These are phyloP conservation scores for Farysia itapuensis DNA, from an alignment of 1,284 basidiomycete genomes.

Conservation along the genomic window DNA sequence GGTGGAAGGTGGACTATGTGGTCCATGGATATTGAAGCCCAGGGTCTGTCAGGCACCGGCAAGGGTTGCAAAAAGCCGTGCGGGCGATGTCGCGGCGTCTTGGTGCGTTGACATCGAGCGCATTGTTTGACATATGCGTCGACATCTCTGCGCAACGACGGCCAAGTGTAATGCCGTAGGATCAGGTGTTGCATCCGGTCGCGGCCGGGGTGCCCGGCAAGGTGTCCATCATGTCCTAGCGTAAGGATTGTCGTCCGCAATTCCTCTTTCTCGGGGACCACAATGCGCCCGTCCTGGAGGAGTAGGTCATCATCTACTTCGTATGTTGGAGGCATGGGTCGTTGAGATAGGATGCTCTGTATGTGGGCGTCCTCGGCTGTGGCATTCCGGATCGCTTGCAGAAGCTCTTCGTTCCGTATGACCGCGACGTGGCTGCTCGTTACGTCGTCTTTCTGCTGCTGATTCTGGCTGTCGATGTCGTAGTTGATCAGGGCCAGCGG, in stretches of 20 bases:
- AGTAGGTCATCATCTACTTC: not conserved
- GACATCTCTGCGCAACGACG: slow-evolving; percentile 56
- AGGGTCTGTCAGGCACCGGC: slow-evolving; percentile 60
- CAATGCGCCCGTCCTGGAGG: not conserved
- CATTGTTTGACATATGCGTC: slow-evolving; percentile 61
- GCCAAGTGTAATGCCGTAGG: slow-evolving; percentile 60
- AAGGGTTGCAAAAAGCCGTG: slow-evolving; percentile 61
- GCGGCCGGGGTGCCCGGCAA: slow-evolving; percentile 2
- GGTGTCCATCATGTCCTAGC: not conserved
- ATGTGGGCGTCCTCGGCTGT: too few relatives aligned
- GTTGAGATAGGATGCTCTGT: too few relatives aligned
- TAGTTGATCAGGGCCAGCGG: not conserved
- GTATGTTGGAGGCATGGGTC: too few relatives aligned
- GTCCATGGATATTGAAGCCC: slow-evolving; percentile 63
- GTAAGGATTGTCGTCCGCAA: not conserved
- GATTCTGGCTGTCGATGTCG: too few relatives aligned
- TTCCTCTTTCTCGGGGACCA: not conserved
- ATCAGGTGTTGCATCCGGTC: slow-evolving; percentile 25
- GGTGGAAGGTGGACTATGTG: slow-evolving; percentile 61
- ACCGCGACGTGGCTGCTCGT: too few relatives aligned
- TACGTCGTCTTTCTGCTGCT: too few relatives aligned
- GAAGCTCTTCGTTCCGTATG: too few relatives aligned
- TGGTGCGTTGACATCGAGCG: slow-evolving; percentile 61
- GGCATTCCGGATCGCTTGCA: too few relatives aligned
- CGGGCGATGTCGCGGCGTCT: slow-evolving; percentile 43